phyloP scores from a whole-genome alignment of 352 stramenopile genomes.

The Halophytophthora batemanensis region DNA sequence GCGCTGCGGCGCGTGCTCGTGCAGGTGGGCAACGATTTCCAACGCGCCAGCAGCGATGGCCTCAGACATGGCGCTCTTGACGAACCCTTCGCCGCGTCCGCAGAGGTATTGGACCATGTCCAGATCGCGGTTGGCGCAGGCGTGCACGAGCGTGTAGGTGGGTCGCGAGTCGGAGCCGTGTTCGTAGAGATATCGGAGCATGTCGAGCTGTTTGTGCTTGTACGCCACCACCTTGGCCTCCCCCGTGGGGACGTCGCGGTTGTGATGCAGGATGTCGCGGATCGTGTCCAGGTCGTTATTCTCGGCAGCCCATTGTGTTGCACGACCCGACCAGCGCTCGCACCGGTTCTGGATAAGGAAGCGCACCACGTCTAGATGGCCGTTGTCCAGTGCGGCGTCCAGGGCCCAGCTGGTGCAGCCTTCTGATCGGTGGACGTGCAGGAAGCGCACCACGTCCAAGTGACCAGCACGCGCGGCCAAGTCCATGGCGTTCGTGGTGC shows the following conservation, averaged over 20 bases:
- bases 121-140: constrained; percentile 37
- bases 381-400: constrained; percentile 29
- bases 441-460: constrained; percentile 42
- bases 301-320: constrained; percentile 38
- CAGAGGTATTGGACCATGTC: constrained; percentile 52
- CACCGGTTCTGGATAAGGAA: constrained; percentile 45
- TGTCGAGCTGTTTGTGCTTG: constrained; percentile 29
- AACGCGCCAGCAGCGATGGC: constrained; percentile 39
- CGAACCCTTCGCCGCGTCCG: constrained; percentile 39
- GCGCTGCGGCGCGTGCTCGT: constrained; percentile 33
- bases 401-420: constrained; percentile 39
- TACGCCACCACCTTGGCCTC: constrained; percentile 52
- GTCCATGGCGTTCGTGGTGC: constrained; percentile 44
- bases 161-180: constrained; percentile 30
- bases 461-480: constrained; percentile 30
- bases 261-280: constrained; percentile 26
- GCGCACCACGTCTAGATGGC: constrained; percentile 32
- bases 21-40: constrained; percentile 48
- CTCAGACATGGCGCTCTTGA: constrained; percentile 52
- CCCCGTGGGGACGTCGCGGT: constrained; percentile 28
- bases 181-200: constrained; percentile 62
- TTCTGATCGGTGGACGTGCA: constrained; percentile 43
- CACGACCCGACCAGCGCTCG: constrained; percentile 40
- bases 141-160: constrained; percentile 42
- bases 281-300: constrained; percentile 29